These are phyloP conservation scores for Salix caprea DNA, from an alignment of 345 rosid genomes.

Conservation along the genomic window DNA sequence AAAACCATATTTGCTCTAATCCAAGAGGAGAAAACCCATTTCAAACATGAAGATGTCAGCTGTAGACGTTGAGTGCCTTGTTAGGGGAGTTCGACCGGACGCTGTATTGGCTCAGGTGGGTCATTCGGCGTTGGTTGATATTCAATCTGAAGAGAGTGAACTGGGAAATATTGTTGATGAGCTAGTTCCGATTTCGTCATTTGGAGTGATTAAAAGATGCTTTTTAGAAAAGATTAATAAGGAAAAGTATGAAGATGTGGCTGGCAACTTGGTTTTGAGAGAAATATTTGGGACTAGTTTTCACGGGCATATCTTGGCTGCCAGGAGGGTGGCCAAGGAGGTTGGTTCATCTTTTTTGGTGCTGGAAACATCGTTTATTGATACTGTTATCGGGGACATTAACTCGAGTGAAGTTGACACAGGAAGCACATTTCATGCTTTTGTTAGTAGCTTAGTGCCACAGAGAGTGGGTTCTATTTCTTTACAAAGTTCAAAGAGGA, in stretches of 20 bases:
- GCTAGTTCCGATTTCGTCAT: slow-evolving; percentile 65
- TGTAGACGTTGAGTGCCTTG: slow-evolving; percentile 63
- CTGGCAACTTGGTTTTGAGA: slow-evolving; percentile 67
- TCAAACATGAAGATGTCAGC: slow-evolving; percentile 34
- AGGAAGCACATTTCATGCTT: slow-evolving; percentile 39
- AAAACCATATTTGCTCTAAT: no score
- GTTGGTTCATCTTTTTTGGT: slow-evolving; percentile 69
- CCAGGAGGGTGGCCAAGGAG: slow-evolving; percentile 66
- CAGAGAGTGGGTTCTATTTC: slow-evolving; percentile 30
- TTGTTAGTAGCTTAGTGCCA: slow-evolving; percentile 59
- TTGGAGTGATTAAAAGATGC: slow-evolving; percentile 64
- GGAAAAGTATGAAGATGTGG: slow-evolving; percentile 70
- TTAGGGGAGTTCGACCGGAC: slow-evolving; percentile 61
- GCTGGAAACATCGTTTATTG: slow-evolving; percentile 61
- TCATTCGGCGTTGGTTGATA: slow-evolving; percentile 36
- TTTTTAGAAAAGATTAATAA: slow-evolving; percentile 60
- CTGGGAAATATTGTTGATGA: slow-evolving; percentile 27
- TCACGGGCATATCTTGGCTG: slow-evolving; percentile 71
- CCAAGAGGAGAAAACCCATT: no score
- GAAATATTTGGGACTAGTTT: slow-evolving; percentile 79
- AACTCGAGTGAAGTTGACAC: slow-evolving; percentile 20
- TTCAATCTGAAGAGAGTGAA: slow-evolving; percentile 41
- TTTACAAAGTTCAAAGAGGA: slow-evolving; percentile 40
- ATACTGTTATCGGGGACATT: slow-evolving; percentile 22
- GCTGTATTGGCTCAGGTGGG: slow-evolving; percentile 72